phyloP scores from a whole-genome alignment of 2,329 filamentous ascomycete species.

The Monilinia vaccinii-corymbosi region DNA sequence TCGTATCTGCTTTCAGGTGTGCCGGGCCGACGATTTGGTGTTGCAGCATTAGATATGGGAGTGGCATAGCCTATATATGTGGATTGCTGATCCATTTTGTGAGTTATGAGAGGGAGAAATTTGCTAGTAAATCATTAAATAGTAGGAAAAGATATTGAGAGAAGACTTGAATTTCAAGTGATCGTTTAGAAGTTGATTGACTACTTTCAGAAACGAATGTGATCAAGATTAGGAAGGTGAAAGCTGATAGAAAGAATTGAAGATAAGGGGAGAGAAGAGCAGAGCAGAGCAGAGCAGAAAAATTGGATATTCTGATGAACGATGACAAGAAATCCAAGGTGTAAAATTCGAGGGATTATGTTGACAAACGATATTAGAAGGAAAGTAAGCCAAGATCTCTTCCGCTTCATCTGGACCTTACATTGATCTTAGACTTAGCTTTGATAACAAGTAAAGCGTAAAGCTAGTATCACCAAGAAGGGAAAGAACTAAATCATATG shows the following conservation, averaged over 20 bases:
- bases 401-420: neutral
- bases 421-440: too few species aligned
- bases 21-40: conserved; percentile 29
- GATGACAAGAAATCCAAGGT: neutral
- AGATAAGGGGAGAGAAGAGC: neutral
- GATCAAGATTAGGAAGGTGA: neutral
- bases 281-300: neutral
- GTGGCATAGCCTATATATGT: conserved; percentile 14
- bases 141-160: neutral
- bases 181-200: neutral
- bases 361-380: neutral
- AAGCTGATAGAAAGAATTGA: neutral
- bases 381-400: too few species aligned
- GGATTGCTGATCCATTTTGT: conserved; percentile 1
- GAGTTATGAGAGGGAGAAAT: too few species aligned
- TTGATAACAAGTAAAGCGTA: too few species aligned
- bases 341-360: neutral
- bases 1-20: conserved; percentile 31
- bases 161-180: neutral
- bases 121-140: neutral
- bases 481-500: too few species aligned
- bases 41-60: conserved; percentile 27
- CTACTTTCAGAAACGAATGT: neutral
- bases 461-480: too few species aligned
- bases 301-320: neutral